Base-by-base conservation (phyloP, 1,284 basidiomycete species). In the Leccinum pallidistipes region DNA sequence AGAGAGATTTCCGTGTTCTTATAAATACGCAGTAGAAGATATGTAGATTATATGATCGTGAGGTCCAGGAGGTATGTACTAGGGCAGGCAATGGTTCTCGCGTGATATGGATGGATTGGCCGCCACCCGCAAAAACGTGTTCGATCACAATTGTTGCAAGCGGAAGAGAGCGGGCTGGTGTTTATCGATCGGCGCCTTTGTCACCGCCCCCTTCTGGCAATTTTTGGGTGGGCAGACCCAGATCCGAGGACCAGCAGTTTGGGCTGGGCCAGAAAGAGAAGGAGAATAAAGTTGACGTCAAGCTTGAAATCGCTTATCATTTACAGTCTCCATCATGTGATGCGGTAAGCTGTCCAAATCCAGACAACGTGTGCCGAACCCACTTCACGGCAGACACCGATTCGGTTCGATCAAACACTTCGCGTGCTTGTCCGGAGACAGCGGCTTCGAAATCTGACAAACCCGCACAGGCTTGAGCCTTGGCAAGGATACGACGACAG, bases 151-250 rank as follows among this genome's bases (percentile, higher is more conserved):
- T 60, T 62, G 59, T 56, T 43, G 36, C 60, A 68, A 60, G 43
- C 31, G 49, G 47, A 63, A 57, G 32, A 54, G 56, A 32, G 51
- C 51, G 51, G 59, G 63, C 55, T 40, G 55, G 64, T 62, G 62
- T 65, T 73, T 72, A 76, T 73, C 74, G 74, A 74, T 76, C 36
- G 63, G 63, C 59, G 49, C 65, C 66, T 72, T 68, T 62, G 62
- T 55, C 43, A 45, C 43, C 18, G 38, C 14, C 64, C 53, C 27
- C 2, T 62, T 74, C 64, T 32, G 56, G 63, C 54, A 63, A 49
- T 1, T 14, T 24, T 29, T 31, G 21, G 24, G 5, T 50, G 24
- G 21, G 27, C 36, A 55, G 58, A 65, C 50, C 55, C 60, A 67
- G 59, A 40, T 71, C 71, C 71, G 69, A 73, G 71, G 69, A 68